Evolutionary conservation across 2,329 filamentous ascomycete genomes (phyloP).

Genomic region (Sporothrix dimorphospora): DNA sequence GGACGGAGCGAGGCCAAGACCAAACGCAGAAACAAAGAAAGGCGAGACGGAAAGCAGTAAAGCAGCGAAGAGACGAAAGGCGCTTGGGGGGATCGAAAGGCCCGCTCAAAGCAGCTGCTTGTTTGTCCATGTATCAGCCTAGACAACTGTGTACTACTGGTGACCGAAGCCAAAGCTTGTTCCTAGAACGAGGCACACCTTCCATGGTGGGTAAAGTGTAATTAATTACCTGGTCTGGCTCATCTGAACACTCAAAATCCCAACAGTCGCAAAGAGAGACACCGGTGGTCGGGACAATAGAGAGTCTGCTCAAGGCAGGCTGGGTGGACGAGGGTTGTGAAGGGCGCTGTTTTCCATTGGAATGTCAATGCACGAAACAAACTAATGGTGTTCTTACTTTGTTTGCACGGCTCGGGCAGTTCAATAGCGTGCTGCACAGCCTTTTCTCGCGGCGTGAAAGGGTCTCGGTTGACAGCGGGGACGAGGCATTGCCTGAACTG

Average conservation of each 20-base stretch:
- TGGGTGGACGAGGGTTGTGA: not conserved
- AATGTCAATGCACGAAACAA: constrained; percentile 9
- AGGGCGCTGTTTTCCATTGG: not conserved
- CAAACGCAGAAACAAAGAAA: not conserved
- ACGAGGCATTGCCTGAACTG: not conserved
- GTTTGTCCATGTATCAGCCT: not conserved
- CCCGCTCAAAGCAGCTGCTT: not conserved
- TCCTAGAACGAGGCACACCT: not conserved
- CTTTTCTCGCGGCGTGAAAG: not conserved
- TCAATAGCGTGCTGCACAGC: constrained; percentile 7
- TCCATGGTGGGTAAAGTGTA: not conserved
- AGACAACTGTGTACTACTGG: not conserved
- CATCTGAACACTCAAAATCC: not conserved
- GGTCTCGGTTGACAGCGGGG: not conserved
- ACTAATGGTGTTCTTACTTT: not conserved
- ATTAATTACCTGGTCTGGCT: not conserved
- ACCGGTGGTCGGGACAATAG: not conserved
- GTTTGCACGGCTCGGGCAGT: not conserved
- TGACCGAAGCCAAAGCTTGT: constrained; percentile 13
- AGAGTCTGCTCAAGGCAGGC: constrained; percentile 5
- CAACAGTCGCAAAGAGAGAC: not conserved
- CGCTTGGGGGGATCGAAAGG: not conserved
- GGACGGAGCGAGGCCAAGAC: not conserved
- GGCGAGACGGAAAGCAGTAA: not conserved
- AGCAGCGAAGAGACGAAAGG: not conserved